These are phyloP conservation scores for Teunomyces aglyptinius DNA, from an alignment of 805 yeast species.

Conservation along the genomic window DNA sequence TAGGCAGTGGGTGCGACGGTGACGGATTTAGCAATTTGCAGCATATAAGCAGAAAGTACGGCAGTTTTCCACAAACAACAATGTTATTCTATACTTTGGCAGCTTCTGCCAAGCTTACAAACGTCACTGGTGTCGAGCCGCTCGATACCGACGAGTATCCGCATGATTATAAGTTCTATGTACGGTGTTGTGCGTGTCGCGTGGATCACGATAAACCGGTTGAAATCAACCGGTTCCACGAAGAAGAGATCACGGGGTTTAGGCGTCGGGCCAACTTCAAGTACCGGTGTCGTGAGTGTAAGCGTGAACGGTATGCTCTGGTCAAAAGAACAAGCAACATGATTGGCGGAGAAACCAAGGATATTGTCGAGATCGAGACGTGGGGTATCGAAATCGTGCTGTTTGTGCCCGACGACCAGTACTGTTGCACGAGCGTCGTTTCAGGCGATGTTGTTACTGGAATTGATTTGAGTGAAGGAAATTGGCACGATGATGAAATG, in stretches of 20 bases:
- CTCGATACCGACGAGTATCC: slow-evolving; percentile 6
- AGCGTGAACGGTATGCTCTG: slow-evolving; percentile 6
- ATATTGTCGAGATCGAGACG: slow-evolving; percentile 1
- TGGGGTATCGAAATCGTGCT: slow-evolving; percentile 5
- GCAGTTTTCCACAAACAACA: not conserved
- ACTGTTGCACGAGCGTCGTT: not conserved
- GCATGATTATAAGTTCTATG: slow-evolving; percentile 7
- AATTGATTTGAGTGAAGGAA: slow-evolving; percentile 7
- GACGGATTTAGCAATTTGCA: slow-evolving; percentile 1
- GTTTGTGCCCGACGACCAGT: slow-evolving; percentile 10
- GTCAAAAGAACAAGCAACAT: not conserved
- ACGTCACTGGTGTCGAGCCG: slow-evolving; percentile 7
- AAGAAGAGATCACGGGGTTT: slow-evolving; percentile 3
- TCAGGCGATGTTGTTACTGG: not conserved
- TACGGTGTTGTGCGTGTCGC: slow-evolving; percentile 6
- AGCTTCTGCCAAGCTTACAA: slow-evolving; percentile 5
- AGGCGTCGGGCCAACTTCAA: slow-evolving; percentile 4
- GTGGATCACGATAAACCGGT: slow-evolving; percentile 5
- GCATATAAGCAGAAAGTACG: not conserved
- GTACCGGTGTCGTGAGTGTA: slow-evolving; percentile 8
- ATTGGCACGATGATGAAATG: slow-evolving; percentile 5
- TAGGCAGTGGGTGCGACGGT: not conserved
- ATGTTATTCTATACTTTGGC: slow-evolving; percentile 2
- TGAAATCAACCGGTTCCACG: slow-evolving; percentile 3
- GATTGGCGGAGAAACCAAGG: not conserved